Evolutionary conservation across 257 asterid species (phyloP).

Genomic region (Cinchona pubescens): DNA sequence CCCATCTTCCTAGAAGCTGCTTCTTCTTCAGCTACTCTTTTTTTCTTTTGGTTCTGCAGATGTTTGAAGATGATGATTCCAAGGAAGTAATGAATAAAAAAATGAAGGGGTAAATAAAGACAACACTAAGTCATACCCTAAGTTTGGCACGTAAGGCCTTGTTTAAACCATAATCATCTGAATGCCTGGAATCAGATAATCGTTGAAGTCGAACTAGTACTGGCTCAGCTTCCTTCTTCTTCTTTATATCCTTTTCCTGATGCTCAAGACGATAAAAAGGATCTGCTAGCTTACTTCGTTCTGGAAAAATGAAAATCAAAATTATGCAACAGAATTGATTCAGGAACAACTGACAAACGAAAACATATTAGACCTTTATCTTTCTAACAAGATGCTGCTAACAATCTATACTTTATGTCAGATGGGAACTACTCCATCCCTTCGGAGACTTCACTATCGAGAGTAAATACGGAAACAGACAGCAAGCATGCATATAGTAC

Average conservation of each 20-base stretch:
- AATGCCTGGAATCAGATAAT: slow-evolving; percentile 77
- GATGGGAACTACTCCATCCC: not conserved
- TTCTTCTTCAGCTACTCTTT: slow-evolving; percentile 91
- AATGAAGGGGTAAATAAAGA: not conserved
- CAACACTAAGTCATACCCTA: slow-evolving; percentile 36
- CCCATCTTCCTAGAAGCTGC: slow-evolving; percentile 64
- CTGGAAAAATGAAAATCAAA: slow-evolving; percentile 30
- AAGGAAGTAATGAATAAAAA: slow-evolving; percentile 1
- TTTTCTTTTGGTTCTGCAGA: slow-evolving; percentile 62
- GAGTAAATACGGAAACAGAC: not conserved
- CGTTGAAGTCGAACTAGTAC: slow-evolving; percentile 80
- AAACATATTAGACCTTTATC: not conserved
- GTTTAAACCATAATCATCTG: slow-evolving; percentile 81
- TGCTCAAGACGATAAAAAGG: slow-evolving; percentile 95
- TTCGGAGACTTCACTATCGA: not conserved
- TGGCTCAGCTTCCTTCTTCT: slow-evolving; percentile 96
- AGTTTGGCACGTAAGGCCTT: slow-evolving; percentile 67
- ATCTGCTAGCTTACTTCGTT: slow-evolving; percentile 67
- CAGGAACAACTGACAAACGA: not conserved
- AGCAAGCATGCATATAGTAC: not conserved
- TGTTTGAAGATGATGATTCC: not conserved
- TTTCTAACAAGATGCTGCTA: not conserved
- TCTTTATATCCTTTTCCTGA: slow-evolving; percentile 82
- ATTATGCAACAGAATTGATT: not conserved
- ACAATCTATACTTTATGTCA: not conserved